Evolutionary conservation across 768 basidiomycete species (phyloP).

Genomic region (Leccinum imitatum): DNA sequence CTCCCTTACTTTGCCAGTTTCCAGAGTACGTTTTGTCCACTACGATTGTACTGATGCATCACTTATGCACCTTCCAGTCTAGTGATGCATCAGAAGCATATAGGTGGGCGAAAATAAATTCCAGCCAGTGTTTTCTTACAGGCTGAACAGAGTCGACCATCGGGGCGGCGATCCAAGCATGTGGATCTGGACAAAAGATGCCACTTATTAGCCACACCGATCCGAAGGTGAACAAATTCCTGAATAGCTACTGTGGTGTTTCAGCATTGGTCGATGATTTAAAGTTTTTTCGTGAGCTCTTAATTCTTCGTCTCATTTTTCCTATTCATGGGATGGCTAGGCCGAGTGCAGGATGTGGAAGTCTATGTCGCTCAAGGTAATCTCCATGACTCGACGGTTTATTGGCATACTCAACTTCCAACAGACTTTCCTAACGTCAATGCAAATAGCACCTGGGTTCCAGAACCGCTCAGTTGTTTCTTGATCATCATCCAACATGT

Average conservation of each 20-base stretch:
- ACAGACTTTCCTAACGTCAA: constrained; percentile 54
- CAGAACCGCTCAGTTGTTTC: constrained; percentile 60
- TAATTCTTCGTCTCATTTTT: background rate
- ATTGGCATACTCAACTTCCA: background rate
- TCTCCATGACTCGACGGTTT: background rate
- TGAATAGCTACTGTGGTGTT: constrained; percentile 74
- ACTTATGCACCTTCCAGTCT: background rate
- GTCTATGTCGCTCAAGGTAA: constrained; percentile 60
- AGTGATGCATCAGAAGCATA: constrained; percentile 32
- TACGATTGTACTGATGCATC: background rate
- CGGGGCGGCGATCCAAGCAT: background rate
- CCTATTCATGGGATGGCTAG: constrained; percentile 30
- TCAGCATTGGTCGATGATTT: constrained; percentile 59
- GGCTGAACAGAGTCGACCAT: background rate
- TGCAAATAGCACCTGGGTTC: constrained; percentile 48
- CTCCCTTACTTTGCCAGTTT: background rate
- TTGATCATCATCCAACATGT: constrained; percentile 63
- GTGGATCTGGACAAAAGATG: background rate
- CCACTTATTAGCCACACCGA: constrained; percentile 40
- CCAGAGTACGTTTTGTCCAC: background rate
- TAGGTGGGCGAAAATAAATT: constrained; percentile 29
- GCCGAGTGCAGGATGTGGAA: constrained; percentile 53
- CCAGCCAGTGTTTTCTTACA: background rate
- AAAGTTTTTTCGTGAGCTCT: constrained; percentile 47
- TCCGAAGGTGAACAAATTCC: constrained; percentile 60